phyloP scores from a whole-genome alignment of 345 rosid species.

The Bretschneidera sinensis region DNA sequence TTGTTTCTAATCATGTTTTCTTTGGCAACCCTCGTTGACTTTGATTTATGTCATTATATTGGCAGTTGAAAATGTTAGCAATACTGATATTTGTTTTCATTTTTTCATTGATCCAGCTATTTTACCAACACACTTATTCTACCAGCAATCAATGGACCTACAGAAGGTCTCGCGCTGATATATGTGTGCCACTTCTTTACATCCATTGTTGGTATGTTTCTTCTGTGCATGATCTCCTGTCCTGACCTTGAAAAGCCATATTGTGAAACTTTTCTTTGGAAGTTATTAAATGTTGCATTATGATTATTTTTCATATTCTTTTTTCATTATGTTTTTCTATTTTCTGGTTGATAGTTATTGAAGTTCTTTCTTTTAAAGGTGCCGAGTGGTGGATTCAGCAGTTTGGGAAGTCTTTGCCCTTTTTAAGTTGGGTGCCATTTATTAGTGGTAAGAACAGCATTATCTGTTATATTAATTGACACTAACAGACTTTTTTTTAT shows the following conservation, averaged over 20 bases:
- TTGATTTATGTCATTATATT: too few relatives aligned
- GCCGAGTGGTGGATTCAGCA: constrained; percentile 91
- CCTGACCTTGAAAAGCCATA: background rate
- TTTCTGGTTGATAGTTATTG: constrained; percentile 6
- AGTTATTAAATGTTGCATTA: background rate
- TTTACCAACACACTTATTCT: constrained; percentile 90
- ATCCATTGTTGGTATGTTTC: constrained; percentile 71
- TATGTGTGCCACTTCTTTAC: constrained; percentile 74
- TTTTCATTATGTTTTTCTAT: background rate
- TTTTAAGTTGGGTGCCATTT: constrained; percentile 77
- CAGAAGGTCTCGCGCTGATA: constrained; percentile 91
- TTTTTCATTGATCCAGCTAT: constrained; percentile 66
- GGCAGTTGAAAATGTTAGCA: constrained; percentile 1
- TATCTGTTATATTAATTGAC: background rate
- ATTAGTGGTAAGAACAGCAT: constrained; percentile 48
- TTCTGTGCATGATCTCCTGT: constrained; percentile 4
- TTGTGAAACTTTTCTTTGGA: constrained; percentile 6
- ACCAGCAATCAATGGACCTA: constrained; percentile 94
- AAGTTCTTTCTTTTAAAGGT: constrained; percentile 39
- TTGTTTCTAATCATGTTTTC: background rate
- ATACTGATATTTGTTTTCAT: constrained; percentile 12
- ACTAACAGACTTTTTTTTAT: too few relatives aligned
- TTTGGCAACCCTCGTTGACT: too few relatives aligned
- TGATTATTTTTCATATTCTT: background rate
- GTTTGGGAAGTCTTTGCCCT: constrained; percentile 61